Conservation (phyloP, 345 rosid species). For the Luvunga scandens region DNA sequence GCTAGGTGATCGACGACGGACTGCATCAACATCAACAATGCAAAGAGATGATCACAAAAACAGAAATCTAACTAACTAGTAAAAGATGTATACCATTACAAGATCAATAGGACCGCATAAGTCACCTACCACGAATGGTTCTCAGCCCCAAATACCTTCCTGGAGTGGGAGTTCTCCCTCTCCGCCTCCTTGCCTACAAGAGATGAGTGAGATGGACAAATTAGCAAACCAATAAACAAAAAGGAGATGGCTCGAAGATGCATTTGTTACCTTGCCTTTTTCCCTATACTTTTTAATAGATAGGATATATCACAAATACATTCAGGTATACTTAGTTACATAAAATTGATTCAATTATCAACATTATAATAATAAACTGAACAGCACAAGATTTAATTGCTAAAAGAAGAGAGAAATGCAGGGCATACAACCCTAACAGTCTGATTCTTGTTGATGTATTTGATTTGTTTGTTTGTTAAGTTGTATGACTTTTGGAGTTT, state of each 20-base stretch:
- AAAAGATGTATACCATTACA: not conserved
- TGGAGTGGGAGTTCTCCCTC: slow-evolving; percentile 94
- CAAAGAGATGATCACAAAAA: not conserved
- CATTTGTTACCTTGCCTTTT: not conserved
- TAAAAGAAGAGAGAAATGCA: slow-evolving; percentile 60
- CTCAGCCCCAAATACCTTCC: slow-evolving; percentile 87
- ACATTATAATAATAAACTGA: not conserved
- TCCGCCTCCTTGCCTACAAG: slow-evolving; percentile 74
- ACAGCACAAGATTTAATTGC: slow-evolving; percentile 19
- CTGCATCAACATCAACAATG: slow-evolving; percentile 26
- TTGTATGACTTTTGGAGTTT: slow-evolving; percentile 56
- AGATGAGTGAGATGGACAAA: slow-evolving; percentile 13
- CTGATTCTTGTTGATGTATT: slow-evolving; percentile 53
- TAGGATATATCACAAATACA: not conserved
- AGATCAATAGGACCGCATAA: not conserved
- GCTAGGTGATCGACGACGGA: slow-evolving; percentile 39
- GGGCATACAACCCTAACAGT: slow-evolving; percentile 89
- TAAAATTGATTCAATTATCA: not conserved
- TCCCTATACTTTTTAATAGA: not conserved
- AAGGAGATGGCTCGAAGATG: too few species aligned
- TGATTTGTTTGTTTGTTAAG: slow-evolving; percentile 74
- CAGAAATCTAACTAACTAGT: not conserved
- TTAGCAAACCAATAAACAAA: not conserved
- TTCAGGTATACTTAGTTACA: not conserved
- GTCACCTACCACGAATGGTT: slow-evolving; percentile 48